Conservation (phyloP, 2,329 filamentous ascomycete genomes). For the Trichoderma atrobrunneum region DNA sequence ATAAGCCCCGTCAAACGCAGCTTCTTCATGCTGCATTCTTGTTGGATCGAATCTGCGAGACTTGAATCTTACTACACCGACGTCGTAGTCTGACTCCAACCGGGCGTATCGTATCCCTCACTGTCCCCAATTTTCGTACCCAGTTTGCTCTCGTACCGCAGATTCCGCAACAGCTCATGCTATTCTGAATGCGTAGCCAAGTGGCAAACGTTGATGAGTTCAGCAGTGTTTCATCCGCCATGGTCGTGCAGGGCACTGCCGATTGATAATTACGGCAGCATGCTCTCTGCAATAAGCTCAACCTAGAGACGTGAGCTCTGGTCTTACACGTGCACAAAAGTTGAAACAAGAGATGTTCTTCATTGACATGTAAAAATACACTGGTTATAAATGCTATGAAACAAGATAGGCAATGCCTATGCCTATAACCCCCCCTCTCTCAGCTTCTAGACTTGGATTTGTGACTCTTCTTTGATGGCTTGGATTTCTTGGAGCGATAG, state of each 20-base stretch:
- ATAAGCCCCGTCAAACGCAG: background rate
- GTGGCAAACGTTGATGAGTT: background rate
- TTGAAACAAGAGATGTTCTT: background rate
- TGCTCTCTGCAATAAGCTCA: background rate
- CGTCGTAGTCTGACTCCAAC: background rate
- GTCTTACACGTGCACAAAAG: background rate
- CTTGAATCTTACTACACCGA: background rate
- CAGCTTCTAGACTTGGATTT: constrained; percentile 25
- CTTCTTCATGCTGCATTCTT: background rate
- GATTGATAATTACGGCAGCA: background rate
- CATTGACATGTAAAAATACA: background rate
- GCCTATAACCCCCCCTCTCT: background rate
- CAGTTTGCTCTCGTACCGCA: background rate
- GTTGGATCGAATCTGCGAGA: background rate
- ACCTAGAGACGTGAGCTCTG: background rate
- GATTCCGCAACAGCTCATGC: background rate
- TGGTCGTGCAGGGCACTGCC: background rate
- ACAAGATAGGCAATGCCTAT: background rate
- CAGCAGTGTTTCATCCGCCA: background rate
- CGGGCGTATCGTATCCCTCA: background rate
- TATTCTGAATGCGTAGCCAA: background rate
- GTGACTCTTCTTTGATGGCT: constrained; percentile 29
- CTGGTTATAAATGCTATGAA: background rate
- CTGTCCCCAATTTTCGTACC: background rate
- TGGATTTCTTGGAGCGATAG: constrained; percentile 29